Percentiles rank a stretch among this genome's conserved stretches.
phyloP scores from a whole-genome alignment of 148 eudicot genomes.

The Vaccinium corymbosum region DNA sequence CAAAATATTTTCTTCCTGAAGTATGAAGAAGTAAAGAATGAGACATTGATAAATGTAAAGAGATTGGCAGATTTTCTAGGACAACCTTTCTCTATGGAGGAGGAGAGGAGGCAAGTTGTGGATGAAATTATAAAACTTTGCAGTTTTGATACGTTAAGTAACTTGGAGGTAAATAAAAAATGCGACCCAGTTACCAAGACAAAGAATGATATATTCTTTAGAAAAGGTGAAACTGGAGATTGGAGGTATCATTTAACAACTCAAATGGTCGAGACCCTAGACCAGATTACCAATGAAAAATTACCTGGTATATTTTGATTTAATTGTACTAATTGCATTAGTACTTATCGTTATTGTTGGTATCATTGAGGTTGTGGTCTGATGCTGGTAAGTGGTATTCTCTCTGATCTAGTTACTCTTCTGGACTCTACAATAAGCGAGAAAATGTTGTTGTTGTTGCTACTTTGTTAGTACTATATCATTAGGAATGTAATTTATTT shows the following conservation, averaged over 20 bases:
- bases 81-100: neutral
- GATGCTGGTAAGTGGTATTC: too few species aligned
- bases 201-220: neutral
- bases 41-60: neutral
- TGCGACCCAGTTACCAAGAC: neutral
- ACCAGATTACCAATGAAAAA: neutral
- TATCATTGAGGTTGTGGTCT: too few species aligned
- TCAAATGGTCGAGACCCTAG: neutral
- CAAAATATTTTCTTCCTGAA: neutral
- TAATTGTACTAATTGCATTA: too few species aligned
- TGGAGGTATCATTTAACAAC: neutral
- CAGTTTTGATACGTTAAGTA: neutral
- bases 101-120: neutral
- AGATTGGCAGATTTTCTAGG: neutral
- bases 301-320: neutral
- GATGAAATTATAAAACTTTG: neutral
- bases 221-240: neutral
- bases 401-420: too few species aligned
- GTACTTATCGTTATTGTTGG: too few species aligned
- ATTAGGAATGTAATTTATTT: too few species aligned
- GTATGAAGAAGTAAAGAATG: neutral
- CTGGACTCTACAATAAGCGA: too few species aligned
- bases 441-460: too few species aligned
- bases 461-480: too few species aligned
- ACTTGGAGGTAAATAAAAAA: neutral